Base-by-base conservation (phyloP, 225 moss, liverwort and hornwort genomes). In the Marchantia paleacea region DNA sequence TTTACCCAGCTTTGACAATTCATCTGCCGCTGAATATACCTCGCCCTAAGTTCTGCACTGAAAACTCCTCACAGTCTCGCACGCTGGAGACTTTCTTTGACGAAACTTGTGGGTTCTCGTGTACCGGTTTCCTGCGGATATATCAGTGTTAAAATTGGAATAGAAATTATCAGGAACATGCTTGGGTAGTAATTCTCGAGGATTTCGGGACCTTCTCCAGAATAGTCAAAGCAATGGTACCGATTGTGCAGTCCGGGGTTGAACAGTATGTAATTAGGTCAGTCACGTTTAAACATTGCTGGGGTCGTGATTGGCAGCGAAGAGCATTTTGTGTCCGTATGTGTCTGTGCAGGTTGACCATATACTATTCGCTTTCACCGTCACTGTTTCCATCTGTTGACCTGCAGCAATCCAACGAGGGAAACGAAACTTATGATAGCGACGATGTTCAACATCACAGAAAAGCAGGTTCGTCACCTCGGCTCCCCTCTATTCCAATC, bases 351-450 rank as follows among this genome's bases (percentile, higher is more conserved):
- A 58, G 5, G 20, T 58, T 15, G 65, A 65, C 25, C 65, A 65
- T 22, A 65, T 5, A 39, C 39, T 39, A 39, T 22, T 65, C 19
- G 19, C 8, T 70, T 15, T 16, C 48, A 39, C 48, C 19, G 48
- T 70, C 12, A 49, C 18, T 39, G 69, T 70, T 48, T 29, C 14
- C 12, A 70, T 70, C 4, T 70, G 18, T 52, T 52, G 4, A 70
- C 49, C 58, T 70, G 53, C 79, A 79, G 79, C 30, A 79, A 54
- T 15, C 79, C 79, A 55, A 69, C 79, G 22, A 79, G 55, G 55
- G 69, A 69, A 30, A 26, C 20, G 55, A 79, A 79, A 39, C 18
- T 53, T 9, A 9, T 9, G 0, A 79, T 79, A 69, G 69, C 79
- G 13, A 57, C 31, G 3, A 70, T 24, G 31, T 79, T 79, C 79